Evolutionary conservation across 2,329 filamentous ascomycete genomes (phyloP).

Genomic region (Penicillium aurantiogriseum): DNA sequence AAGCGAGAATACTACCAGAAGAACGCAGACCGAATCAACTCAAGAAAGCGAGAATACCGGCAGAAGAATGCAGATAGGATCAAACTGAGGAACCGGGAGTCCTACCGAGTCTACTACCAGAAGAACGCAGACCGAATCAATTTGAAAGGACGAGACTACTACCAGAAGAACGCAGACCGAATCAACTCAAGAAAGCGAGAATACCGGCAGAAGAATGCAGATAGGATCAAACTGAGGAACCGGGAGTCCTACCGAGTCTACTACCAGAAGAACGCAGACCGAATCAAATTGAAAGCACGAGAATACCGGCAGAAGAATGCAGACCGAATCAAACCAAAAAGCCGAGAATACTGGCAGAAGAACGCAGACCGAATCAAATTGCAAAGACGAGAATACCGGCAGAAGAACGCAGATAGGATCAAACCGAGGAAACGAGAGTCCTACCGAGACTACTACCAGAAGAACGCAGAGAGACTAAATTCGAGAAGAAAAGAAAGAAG

Average conservation of each 20-base stretch:
- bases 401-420: not conserved
- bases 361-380: not conserved
- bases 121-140: too few relatives aligned
- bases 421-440: rapidly evolving
- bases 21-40: not conserved
- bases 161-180: too few relatives aligned
- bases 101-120: too few relatives aligned
- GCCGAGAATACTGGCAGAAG: rapidly evolving
- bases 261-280: not conserved
- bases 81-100: too few relatives aligned
- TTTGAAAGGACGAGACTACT: too few relatives aligned
- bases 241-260: too few relatives aligned
- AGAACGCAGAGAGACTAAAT: not conserved
- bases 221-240: too few relatives aligned
- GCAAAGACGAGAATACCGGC: not conserved
- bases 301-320: not conserved
- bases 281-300: rapidly evolving
- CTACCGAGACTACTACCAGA: too few relatives aligned
- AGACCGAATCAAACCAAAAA: not conserved
- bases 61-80: not conserved
- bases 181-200: too few relatives aligned
- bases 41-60: rapidly evolving
- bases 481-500: not conserved
- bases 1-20: not conserved
- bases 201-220: too few relatives aligned